Evolutionary conservation across 1,139 yeast genomes (phyloP).

Genomic region (Sugiyamaella grinbergsii): DNA sequence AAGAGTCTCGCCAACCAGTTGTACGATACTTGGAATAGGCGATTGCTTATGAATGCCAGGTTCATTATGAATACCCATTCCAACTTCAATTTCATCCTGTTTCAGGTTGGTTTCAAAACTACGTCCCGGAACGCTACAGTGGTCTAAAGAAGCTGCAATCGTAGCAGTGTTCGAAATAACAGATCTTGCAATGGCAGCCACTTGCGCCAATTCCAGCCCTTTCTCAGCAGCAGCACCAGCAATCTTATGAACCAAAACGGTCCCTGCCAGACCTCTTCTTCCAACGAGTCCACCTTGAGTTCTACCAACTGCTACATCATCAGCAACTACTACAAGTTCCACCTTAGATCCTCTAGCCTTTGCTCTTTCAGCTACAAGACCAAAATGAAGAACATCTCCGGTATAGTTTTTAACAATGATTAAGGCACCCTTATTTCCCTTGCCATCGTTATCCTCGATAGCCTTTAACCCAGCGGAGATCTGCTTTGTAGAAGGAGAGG

Average conservation of each 20-base stretch:
- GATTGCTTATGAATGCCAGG: slow-evolving; percentile 74
- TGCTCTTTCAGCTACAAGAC: slow-evolving; percentile 85
- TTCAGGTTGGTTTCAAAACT: slow-evolving; percentile 56
- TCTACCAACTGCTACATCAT: slow-evolving; percentile 91
- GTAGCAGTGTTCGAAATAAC: slow-evolving; percentile 73
- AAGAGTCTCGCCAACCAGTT: slow-evolving; percentile 42
- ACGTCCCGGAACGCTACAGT: slow-evolving; percentile 87
- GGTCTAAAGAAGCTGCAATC: slow-evolving; percentile 85
- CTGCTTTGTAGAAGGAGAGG: slow-evolving; percentile 90
- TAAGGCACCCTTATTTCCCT: slow-evolving; percentile 58
- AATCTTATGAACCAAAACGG: slow-evolving; percentile 80
- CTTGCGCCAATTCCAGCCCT: slow-evolving; percentile 51
- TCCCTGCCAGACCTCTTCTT: slow-evolving; percentile 91
- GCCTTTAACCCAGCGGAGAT: slow-evolving; percentile 72
- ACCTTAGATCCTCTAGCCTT: slow-evolving; percentile 63
- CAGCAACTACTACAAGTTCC: slow-evolving; percentile 76
- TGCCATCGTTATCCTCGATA: slow-evolving; percentile 44
- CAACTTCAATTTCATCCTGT: slow-evolving; percentile 74
- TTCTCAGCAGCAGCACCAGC: slow-evolving; percentile 71
- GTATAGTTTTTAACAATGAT: slow-evolving; percentile 88
- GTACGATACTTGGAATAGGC: slow-evolving; percentile 60
- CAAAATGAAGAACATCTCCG: slow-evolving; percentile 91
- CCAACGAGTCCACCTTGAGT: slow-evolving; percentile 89
- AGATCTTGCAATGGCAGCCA: slow-evolving; percentile 60
- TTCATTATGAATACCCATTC: slow-evolving; percentile 95